A percentile compares a stretch with the other conserved stretches of the same genome.
Evolutionary conservation across 2,329 filamentous ascomycete genomes (phyloP).

Genomic region (Pseudocercospora cruenta): DNA sequence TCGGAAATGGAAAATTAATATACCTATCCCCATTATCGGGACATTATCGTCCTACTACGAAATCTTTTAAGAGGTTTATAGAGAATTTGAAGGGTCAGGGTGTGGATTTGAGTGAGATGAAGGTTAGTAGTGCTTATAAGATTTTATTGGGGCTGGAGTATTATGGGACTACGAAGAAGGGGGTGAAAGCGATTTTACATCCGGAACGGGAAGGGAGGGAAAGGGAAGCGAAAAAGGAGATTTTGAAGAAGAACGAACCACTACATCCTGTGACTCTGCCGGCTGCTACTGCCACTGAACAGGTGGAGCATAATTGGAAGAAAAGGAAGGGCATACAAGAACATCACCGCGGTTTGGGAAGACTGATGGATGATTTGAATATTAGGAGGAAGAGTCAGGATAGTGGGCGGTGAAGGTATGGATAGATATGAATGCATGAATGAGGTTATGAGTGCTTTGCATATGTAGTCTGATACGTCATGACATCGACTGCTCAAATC

Average conservation of each 20-base stretch:
- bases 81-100: constrained; percentile 70
- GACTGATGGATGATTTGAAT: constrained; percentile 23
- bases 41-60: constrained; percentile 81
- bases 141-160: constrained; percentile 76
- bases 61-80: constrained; percentile 81
- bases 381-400: constrained; percentile 11
- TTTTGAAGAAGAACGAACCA: constrained; percentile 11
- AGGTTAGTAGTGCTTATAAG: constrained; percentile 72
- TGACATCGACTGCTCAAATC: too few species aligned
- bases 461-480: too few species aligned
- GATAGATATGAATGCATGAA: too few species aligned
- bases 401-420: too few species aligned
- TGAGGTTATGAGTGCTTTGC: too few species aligned
- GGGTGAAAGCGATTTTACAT: constrained; percentile 61
- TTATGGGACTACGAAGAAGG: constrained; percentile 71
- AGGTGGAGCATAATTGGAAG: constrained; percentile 29
- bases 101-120: constrained; percentile 76
- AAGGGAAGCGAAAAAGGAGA: constrained; percentile 6
- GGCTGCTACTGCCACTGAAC: constrained; percentile 16
- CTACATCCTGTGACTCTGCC: constrained; percentile 10
- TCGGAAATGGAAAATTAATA: constrained; percentile 75
- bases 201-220: constrained; percentile 11
- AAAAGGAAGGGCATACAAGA: constrained; percentile 13
- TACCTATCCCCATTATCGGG: constrained; percentile 70
- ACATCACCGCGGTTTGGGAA: constrained; percentile 17